Percentiles rank a stretch among this genome's conserved stretches.
Evolutionary conservation across 441 rosid species (phyloP).

Genomic region (Erodium trifolium): DNA sequence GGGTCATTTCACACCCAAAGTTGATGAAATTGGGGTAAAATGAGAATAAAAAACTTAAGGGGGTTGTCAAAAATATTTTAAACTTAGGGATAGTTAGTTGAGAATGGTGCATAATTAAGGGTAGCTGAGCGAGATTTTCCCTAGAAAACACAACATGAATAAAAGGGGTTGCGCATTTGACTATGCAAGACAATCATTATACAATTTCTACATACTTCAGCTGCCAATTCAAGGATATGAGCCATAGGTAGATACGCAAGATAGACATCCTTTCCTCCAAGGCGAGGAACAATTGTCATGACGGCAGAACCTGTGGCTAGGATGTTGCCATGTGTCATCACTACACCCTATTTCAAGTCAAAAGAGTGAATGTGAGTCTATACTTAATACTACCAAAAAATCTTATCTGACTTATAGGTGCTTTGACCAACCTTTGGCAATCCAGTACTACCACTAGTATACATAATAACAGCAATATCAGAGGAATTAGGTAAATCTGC

Average conservation of each 20-base stretch:
- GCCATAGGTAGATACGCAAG: constrained; percentile 92
- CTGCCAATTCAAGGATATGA: constrained; percentile 92
- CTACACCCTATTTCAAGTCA: constrained; percentile 61
- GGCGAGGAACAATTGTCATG: constrained; percentile 83
- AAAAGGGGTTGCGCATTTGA: background rate
- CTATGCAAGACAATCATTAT: background rate
- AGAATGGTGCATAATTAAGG: too few relatives aligned
- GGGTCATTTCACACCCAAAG: too few relatives aligned
- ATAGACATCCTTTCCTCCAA: constrained; percentile 75
- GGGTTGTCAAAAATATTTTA: too few relatives aligned
- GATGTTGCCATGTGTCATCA: constrained; percentile 96
- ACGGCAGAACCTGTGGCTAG: constrained; percentile 89
- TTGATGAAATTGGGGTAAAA: too few relatives aligned
- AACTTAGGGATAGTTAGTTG: too few relatives aligned
- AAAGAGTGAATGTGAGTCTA: background rate
- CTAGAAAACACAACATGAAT: background rate
- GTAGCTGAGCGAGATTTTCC: too few relatives aligned
- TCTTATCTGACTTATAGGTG: background rate
- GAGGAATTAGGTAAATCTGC: constrained; percentile 64
- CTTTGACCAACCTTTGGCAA: constrained; percentile 72
- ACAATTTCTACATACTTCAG: constrained; percentile 50
- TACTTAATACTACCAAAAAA: background rate
- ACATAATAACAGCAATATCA: constrained; percentile 93
- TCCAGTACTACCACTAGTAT: constrained; percentile 99
- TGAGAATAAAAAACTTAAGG: too few relatives aligned